Evolutionary conservation across 192 early-diverging fungal species (phyloP).

Genomic region (Entomortierella lignicola): DNA sequence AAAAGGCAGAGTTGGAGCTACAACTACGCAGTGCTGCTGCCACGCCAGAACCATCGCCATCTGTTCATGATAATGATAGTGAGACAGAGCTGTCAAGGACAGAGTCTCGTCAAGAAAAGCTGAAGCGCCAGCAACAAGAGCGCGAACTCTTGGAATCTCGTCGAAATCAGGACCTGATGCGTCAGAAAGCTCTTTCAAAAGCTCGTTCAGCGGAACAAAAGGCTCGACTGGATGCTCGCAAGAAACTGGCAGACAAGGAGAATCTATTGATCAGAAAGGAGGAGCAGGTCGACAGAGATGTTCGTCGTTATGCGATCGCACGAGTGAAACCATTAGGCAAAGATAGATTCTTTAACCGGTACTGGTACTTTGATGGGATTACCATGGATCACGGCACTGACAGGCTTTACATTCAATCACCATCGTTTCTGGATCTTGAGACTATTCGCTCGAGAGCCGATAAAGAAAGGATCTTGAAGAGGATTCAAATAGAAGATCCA

Average conservation of each 20-base stretch:
- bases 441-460: conserved; percentile 56
- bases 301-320: conserved; percentile 70
- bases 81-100: conserved; percentile 35
- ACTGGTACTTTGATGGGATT: conserved; percentile 92
- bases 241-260: conserved; percentile 68
- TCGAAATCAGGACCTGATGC: conserved; percentile 53
- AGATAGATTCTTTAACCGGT: conserved; percentile 89
- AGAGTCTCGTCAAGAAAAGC: conserved; percentile 59
- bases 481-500: conserved; percentile 26
- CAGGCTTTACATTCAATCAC: conserved; percentile 69
- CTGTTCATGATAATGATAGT: conserved; percentile 12
- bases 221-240: conserved; percentile 48
- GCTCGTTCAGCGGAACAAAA: conserved; percentile 57
- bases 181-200: conserved; percentile 56
- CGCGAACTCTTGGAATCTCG: conserved; percentile 61
- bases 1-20: conserved; percentile 18
- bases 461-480: conserved; percentile 33
- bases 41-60: conserved; percentile 27
- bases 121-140: conserved; percentile 60
- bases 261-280: conserved; percentile 57
- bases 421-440: conserved; percentile 63
- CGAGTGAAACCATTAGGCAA: conserved; percentile 80
- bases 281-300: conserved; percentile 78
- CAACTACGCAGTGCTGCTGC: conserved; percentile 13
- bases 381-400: conserved; percentile 71